Evolutionary conservation across 1,284 basidiomycete species (phyloP).

Genomic region (Apiotrichum gamsii): DNA sequence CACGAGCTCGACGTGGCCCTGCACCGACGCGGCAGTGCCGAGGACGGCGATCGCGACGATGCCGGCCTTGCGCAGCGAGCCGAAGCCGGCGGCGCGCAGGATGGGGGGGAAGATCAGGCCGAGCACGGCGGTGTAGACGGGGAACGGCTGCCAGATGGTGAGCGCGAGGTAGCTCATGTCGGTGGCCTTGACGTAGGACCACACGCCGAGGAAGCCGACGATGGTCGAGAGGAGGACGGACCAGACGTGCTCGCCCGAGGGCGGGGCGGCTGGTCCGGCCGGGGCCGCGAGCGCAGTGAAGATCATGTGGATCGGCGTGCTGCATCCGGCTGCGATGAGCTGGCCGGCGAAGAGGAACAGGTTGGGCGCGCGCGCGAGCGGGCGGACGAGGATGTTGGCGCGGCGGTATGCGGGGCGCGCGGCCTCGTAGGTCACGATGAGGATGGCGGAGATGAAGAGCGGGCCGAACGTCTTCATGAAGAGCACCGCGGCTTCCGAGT

Average conservation of each 20-base stretch:
- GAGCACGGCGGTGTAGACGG: conserved; percentile 8
- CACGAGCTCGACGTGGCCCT: conserved; percentile 6
- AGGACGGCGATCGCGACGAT: conserved; percentile 3
- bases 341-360: conserved; percentile 11
- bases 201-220: no score
- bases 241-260: conserved; percentile 9
- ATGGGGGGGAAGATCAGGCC: conserved; percentile 7
- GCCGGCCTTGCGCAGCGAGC: not conserved
- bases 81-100: not conserved
- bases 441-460: conserved; percentile 1
- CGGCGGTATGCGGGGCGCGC: conserved; percentile 5
- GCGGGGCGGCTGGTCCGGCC: not conserved
- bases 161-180: conserved; percentile 4
- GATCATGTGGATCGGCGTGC: conserved; percentile 4
- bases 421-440: conserved; percentile 8
- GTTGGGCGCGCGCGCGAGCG: conserved; percentile 2
- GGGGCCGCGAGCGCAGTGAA: not conserved
- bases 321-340: conserved; percentile 7
- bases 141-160: conserved; percentile 16
- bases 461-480: conserved; percentile 6
- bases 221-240: not conserved
- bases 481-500: conserved; percentile 1
- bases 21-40: not conserved
- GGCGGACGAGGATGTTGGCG: not conserved
- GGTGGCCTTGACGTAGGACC: not conserved